Conservation (phyloP, 1,139 yeast species). For the Suhomyces chickasaworum region DNA sequence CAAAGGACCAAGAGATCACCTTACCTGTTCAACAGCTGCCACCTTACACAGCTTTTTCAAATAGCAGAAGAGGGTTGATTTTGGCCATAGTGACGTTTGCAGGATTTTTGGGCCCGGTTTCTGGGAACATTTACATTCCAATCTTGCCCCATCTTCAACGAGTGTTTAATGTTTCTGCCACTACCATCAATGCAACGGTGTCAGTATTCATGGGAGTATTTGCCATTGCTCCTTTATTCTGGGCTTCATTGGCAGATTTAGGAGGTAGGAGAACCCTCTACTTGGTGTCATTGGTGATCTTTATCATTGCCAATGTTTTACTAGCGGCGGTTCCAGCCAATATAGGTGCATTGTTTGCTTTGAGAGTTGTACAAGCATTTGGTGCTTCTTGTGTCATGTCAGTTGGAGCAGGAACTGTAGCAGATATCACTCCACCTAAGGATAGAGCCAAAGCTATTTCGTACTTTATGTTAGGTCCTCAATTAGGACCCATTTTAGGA, state of each 20-base stretch:
- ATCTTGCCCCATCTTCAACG: conserved; percentile 49
- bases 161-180: conserved; percentile 43
- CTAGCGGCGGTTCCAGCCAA: conserved; percentile 52
- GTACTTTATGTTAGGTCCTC: conserved; percentile 61
- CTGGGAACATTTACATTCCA: conserved; percentile 63
- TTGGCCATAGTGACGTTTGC: conserved; percentile 44
- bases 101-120: conserved; percentile 60
- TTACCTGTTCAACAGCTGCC: conserved; percentile 1
- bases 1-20: neutral
- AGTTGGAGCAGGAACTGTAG: conserved; percentile 59
- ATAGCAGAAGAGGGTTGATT: conserved; percentile 26
- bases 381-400: conserved; percentile 58
- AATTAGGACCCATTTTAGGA: conserved; percentile 58
- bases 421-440: conserved; percentile 52
- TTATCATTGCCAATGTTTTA: conserved; percentile 48
- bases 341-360: conserved; percentile 43
- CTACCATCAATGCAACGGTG: conserved; percentile 59
- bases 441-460: conserved; percentile 54
- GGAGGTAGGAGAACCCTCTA: conserved; percentile 59
- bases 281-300: conserved; percentile 45
- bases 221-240: conserved; percentile 54
- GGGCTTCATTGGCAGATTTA: conserved; percentile 60
- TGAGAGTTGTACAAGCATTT: conserved; percentile 54
- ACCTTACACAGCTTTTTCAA: conserved; percentile 17
- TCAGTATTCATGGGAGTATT: conserved; percentile 60